phyloP scores from a whole-genome alignment of 371 early-diverging fungal species.

The Circinella umbellata region DNA sequence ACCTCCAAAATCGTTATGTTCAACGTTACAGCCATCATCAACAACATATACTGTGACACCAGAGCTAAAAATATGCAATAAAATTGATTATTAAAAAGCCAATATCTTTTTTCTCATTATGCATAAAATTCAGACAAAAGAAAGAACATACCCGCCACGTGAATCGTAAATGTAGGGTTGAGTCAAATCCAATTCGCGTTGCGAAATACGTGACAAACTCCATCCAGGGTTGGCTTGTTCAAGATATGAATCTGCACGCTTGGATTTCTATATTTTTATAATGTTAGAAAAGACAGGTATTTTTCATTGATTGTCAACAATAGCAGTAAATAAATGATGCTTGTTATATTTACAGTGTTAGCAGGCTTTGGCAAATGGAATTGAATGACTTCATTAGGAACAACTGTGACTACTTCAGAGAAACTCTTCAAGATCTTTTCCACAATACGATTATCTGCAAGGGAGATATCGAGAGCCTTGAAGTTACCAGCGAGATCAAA shows the following conservation, averaged over 20 bases:
- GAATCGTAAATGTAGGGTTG: slow-evolving; percentile 39
- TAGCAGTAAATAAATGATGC: background rate
- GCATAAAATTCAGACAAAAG: background rate
- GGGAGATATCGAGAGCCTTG: slow-evolving; percentile 38
- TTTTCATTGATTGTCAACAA: too few relatives aligned
- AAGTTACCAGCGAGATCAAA: slow-evolving; percentile 34
- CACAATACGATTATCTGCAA: slow-evolving; percentile 30
- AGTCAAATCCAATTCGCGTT: slow-evolving; percentile 20
- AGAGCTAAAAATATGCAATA: slow-evolving; percentile 17
- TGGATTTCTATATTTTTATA: slow-evolving; percentile 1
- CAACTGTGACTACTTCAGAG: slow-evolving; percentile 34
- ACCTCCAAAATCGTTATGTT: slow-evolving; percentile 63
- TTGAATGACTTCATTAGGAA: slow-evolving; percentile 46
- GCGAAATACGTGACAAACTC: slow-evolving; percentile 48
- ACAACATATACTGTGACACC: slow-evolving; percentile 61
- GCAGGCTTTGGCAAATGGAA: slow-evolving; percentile 34
- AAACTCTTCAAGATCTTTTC: slow-evolving; percentile 20
- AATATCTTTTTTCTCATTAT: background rate
- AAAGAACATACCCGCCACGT: slow-evolving; percentile 27
- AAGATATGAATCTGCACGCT: slow-evolving; percentile 8
- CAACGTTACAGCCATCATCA: slow-evolving; percentile 48
- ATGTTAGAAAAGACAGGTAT: too few relatives aligned
- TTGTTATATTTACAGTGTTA: slow-evolving; percentile 19
- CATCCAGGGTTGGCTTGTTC: slow-evolving; percentile 38
- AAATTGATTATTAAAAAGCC: background rate